phyloP scores from a whole-genome alignment of 495 filamentous ascomycete species.

The Penicillium roqueforti region DNA sequence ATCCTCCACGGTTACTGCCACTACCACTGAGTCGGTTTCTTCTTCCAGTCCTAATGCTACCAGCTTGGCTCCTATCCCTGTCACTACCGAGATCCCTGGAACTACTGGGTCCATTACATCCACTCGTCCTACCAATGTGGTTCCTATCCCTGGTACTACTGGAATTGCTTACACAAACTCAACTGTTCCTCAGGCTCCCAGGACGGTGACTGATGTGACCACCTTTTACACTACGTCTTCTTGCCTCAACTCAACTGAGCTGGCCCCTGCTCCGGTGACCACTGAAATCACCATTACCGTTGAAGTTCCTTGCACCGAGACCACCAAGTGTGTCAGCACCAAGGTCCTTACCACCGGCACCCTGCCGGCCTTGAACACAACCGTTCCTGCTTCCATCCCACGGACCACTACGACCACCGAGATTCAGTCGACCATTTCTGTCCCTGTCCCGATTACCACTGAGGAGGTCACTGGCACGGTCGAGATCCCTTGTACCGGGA shows the following conservation, averaged over 20 bases:
- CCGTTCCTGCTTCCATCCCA: neutral
- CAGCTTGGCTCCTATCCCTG: neutral
- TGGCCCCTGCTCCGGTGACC: neutral
- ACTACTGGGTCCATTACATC: neutral
- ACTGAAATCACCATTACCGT: neutral
- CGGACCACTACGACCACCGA: neutral
- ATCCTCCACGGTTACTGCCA: conserved; percentile 3
- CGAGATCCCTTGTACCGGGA: conserved; percentile 2
- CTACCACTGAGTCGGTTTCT: neutral
- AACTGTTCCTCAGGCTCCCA: neutral
- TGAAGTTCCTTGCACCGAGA: conserved; percentile 2
- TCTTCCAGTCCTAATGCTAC: neutral
- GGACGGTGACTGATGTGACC: neutral
- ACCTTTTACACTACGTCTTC: neutral
- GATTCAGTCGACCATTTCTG: neutral
- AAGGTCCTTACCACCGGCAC: neutral
- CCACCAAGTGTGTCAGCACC: conserved; percentile 3
- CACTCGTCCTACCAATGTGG: neutral
- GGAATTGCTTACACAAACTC: neutral
- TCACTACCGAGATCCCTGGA: neutral
- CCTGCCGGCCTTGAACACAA: neutral
- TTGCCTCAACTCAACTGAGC: neutral
- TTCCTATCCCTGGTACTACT: conserved; percentile 4
- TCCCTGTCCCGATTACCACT: neutral
- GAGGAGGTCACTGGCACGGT: neutral